A percentile compares a stretch with the other conserved stretches of the same genome.
phyloP scores from a whole-genome alignment of 331 rosid species.

The Pyrus hybrid region DNA sequence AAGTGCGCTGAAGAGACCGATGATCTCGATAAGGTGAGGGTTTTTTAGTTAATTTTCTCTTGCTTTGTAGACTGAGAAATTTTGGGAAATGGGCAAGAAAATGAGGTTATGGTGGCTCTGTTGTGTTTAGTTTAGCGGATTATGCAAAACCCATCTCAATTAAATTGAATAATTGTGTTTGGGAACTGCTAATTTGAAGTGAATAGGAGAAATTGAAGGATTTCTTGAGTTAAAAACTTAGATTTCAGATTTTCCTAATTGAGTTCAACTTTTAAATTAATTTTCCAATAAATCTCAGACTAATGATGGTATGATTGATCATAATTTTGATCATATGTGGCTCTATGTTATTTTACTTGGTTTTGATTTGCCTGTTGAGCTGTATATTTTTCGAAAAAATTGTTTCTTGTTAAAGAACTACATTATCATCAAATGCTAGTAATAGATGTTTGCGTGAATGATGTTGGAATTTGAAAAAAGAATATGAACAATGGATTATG shows the following conservation, averaged over 20 bases:
- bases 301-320: too few relatives aligned
- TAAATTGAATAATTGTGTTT: not conserved
- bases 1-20: slow-evolving; percentile 50
- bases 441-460: not conserved
- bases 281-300: too few relatives aligned
- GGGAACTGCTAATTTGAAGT: not conserved
- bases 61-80: not conserved
- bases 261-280: not conserved
- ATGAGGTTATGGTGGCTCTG: not conserved
- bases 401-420: not conserved
- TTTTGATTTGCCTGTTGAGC: not conserved
- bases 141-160: not conserved
- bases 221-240: not conserved
- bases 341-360: not conserved
- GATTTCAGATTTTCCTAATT: not conserved
- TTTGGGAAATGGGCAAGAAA: not conserved
- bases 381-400: not conserved
- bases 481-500: too few relatives aligned
- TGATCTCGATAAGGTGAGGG: slow-evolving; percentile 43
- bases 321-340: not conserved
- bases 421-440: not conserved
- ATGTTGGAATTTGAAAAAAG: not conserved
- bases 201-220: not conserved
- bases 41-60: not conserved
- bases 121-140: not conserved